phyloP scores from a whole-genome alignment of 1,139 yeast species.

The Pneumocystis carinii region DNA sequence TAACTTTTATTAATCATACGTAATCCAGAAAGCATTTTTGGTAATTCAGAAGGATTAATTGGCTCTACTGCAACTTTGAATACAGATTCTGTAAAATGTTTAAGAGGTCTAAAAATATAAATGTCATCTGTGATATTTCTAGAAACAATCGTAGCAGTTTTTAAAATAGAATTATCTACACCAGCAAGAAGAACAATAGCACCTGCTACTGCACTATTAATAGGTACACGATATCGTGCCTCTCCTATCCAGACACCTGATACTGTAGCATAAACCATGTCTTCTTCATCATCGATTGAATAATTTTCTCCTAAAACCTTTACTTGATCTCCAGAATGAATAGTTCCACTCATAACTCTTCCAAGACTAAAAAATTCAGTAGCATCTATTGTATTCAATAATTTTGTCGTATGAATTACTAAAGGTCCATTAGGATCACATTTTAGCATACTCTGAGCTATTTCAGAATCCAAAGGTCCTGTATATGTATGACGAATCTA shows the following conservation, averaged over 20 bases:
- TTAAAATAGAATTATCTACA: constrained; percentile 38
- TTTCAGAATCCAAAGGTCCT: constrained; percentile 19
- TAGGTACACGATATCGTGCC: constrained; percentile 52
- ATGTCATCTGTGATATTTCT: constrained; percentile 22
- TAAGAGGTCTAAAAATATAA: constrained; percentile 30
- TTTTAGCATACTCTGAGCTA: constrained; percentile 16
- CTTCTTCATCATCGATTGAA: constrained; percentile 40
- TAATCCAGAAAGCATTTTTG: constrained; percentile 54
- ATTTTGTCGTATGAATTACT: constrained; percentile 47
- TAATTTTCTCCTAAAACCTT: constrained; percentile 45
- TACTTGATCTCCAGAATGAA: constrained; percentile 36
- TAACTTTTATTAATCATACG: constrained; percentile 48
- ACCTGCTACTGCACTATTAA: constrained; percentile 46
- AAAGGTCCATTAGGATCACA: constrained; percentile 32
- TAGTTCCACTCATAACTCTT: constrained; percentile 45
- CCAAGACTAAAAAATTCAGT: constrained; percentile 39
- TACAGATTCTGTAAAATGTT: constrained; percentile 41
- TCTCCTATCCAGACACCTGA: constrained; percentile 46
- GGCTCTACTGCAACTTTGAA: constrained; percentile 80
- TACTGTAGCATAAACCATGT: constrained; percentile 28
- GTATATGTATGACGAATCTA: constrained; percentile 15
- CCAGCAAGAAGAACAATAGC: constrained; percentile 55
- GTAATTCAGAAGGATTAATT: constrained; percentile 59
- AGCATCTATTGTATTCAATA: constrained; percentile 39
- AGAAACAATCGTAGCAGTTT: constrained; percentile 40